These are phyloP conservation scores for Lachancea dasiensis DNA, from an alignment of 805 yeast species.

Conservation along the genomic window DNA sequence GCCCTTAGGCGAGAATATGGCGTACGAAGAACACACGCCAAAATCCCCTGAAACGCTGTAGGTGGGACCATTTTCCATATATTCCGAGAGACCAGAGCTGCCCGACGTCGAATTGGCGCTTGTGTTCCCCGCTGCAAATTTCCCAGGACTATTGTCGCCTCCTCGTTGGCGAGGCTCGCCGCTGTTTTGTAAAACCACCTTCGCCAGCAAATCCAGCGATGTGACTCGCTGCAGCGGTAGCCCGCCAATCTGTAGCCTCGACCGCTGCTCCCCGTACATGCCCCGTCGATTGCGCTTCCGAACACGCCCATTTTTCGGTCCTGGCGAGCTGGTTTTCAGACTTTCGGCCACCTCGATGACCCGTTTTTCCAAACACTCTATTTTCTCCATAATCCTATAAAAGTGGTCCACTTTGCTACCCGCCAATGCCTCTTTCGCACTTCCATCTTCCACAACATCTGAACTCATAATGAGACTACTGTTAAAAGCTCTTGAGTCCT, in stretches of 20 bases:
- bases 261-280: neutral
- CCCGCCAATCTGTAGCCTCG: neutral
- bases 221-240: conserved; percentile 3
- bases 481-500: neutral
- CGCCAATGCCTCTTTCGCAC: neutral
- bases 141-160: too few species aligned
- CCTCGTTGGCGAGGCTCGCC: too few species aligned
- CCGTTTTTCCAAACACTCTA: conserved; percentile 3
- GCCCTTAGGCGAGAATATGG: conserved; percentile 4
- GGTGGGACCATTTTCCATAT: neutral
- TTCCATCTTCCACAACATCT: neutral
- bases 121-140: neutral
- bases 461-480: neutral
- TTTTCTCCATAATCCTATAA: conserved; percentile 2
- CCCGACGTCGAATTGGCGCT: neutral
- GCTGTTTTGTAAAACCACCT: conserved; percentile 3
- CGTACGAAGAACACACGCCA: conserved; percentile 7
- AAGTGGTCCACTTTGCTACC: conserved; percentile 5
- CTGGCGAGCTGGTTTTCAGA: neutral
- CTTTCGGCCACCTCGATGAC: neutral
- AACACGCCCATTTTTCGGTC: neutral
- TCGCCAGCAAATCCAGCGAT: conserved; percentile 8
- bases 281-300: neutral
- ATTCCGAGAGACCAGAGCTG: neutral
- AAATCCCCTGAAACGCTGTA: conserved; percentile 1